Conservation (phyloP, 2,329 filamentous ascomycete genomes). For the Aspergillus bombycis region DNA sequence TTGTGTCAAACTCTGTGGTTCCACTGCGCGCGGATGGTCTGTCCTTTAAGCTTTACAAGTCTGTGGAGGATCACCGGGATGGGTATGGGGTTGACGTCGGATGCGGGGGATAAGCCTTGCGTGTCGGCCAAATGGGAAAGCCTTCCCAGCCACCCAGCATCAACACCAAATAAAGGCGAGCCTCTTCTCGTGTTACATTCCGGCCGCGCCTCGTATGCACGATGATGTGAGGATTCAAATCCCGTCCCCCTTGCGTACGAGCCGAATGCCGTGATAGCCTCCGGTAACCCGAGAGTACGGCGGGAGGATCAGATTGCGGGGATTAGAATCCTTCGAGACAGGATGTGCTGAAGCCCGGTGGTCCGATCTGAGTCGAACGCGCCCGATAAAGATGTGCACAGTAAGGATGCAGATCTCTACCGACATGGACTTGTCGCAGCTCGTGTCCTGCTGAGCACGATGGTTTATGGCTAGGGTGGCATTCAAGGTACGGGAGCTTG, state of each 20-base stretch:
- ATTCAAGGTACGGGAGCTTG: background rate
- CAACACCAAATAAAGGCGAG: background rate
- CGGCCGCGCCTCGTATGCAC: background rate
- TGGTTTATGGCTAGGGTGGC: background rate
- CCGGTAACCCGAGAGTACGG: conserved; percentile 3
- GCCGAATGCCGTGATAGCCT: background rate
- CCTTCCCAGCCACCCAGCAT: background rate
- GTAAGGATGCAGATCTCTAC: background rate
- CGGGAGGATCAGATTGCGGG: background rate
- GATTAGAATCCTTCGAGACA: background rate
- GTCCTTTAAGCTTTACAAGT: background rate
- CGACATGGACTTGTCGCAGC: background rate
- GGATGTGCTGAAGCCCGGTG: background rate
- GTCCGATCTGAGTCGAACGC: background rate
- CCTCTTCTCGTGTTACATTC: background rate
- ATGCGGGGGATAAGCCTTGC: conserved; percentile 1
- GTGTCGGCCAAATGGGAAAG: background rate
- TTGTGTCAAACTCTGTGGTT: background rate
- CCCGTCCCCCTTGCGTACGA: background rate
- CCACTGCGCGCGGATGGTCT: too few species aligned
- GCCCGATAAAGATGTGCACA: background rate
- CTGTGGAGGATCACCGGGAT: background rate
- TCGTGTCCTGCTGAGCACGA: background rate
- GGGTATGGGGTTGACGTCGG: background rate
- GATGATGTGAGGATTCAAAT: background rate